Conservation (phyloP, 495 filamentous ascomycete species). For the Acidomyces sp. region DNA sequence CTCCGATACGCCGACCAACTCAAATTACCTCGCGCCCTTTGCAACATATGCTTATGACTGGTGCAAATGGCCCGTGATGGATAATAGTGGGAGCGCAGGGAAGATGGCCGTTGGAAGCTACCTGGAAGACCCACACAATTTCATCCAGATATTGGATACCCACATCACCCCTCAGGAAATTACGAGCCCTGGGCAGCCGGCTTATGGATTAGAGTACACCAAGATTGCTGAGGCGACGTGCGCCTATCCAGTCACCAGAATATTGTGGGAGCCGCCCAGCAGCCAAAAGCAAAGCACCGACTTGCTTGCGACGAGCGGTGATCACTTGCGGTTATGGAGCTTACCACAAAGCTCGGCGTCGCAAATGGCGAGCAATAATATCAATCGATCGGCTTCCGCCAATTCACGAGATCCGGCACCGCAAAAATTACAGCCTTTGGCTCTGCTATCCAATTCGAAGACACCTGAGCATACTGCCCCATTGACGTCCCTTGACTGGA, state of each 20-base stretch:
- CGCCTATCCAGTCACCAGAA: conserved; percentile 90
- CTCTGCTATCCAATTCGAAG: conserved; percentile 91
- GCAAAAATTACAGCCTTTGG: conserved; percentile 85
- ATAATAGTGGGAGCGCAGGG: conserved; percentile 54
- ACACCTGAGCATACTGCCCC: conserved; percentile 96
- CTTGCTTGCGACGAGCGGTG: conserved; percentile 87
- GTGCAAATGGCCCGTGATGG: conserved; percentile 91
- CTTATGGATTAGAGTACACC: conserved; percentile 74
- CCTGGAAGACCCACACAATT: conserved; percentile 94
- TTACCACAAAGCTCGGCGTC: conserved; percentile 39
- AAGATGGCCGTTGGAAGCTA: conserved; percentile 95
- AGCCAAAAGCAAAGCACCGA: conserved; percentile 94
- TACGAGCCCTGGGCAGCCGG: conserved; percentile 51
- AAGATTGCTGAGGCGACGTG: conserved; percentile 96
- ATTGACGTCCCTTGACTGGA: conserved; percentile 95
- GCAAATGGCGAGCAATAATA: conserved; percentile 50
- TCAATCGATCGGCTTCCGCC: conserved; percentile 52
- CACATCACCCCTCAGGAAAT: conserved; percentile 64
- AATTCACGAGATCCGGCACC: conserved; percentile 46
- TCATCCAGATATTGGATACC: conserved; percentile 95
- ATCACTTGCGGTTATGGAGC: conserved; percentile 93
- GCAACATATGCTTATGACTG: conserved; percentile 93
- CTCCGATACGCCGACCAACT: conserved; percentile 45
- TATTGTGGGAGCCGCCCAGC: conserved; percentile 96
- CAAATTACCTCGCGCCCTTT: conserved; percentile 93